Evolutionary conservation across 2,329 filamentous ascomycete genomes (phyloP).

Genomic region (Onygenales sp.): DNA sequence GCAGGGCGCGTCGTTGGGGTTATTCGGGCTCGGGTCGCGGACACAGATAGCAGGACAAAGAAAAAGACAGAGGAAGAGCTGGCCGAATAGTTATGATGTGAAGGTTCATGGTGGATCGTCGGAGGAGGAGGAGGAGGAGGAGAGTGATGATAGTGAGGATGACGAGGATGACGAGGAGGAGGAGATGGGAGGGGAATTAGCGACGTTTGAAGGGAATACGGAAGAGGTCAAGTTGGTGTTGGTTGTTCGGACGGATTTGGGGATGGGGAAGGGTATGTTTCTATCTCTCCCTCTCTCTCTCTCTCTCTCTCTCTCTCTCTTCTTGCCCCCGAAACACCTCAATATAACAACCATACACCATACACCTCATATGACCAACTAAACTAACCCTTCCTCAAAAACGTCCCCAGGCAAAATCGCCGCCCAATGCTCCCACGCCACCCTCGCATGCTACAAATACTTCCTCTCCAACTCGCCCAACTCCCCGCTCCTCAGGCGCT

Average conservation of each 20-base stretch:
- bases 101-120: constrained; percentile 35
- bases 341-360: constrained; percentile 4
- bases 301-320: constrained; percentile 2
- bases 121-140: constrained; percentile 29
- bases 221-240: constrained; percentile 94
- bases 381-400: neutral
- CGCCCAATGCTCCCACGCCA: constrained; percentile 91
- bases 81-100: constrained; percentile 39
- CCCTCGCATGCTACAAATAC: constrained; percentile 90
- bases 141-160: constrained; percentile 18
- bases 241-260: constrained; percentile 84
- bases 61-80: constrained; percentile 25
- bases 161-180: constrained; percentile 52
- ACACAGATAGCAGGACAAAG: constrained; percentile 8
- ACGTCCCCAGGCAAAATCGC: constrained; percentile 76
- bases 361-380: neutral
- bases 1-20: constrained; percentile 57
- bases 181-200: constrained; percentile 43
- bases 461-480: constrained; percentile 49
- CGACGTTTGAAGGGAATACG: constrained; percentile 40
- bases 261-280: constrained; percentile 84
- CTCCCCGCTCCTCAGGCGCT: constrained; percentile 60
- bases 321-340: neutral
- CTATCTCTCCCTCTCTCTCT: neutral
- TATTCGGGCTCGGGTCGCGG: constrained; percentile 53